Percentiles rank a stretch among this genome's conserved stretches.
Conservation (phyloP, 2,329 filamentous ascomycete species). For the Fusarium sp. region DNA sequence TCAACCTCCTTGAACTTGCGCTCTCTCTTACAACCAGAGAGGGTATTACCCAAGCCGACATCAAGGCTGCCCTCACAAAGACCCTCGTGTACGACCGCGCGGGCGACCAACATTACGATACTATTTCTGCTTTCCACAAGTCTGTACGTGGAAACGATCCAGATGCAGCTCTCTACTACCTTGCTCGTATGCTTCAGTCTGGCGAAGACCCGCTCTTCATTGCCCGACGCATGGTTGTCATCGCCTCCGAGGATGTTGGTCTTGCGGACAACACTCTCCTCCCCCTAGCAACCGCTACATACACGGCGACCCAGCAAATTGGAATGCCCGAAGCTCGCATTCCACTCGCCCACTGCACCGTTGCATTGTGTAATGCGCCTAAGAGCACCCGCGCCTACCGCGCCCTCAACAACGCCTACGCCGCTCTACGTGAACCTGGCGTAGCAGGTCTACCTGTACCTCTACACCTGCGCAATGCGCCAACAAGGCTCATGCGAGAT, state of each 20-base stretch:
- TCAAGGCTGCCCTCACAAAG: constrained; percentile 88
- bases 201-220: constrained; percentile 95
- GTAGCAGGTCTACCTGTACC: constrained; percentile 86
- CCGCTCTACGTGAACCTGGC: constrained; percentile 84
- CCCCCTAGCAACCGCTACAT: constrained; percentile 85
- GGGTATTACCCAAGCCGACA: constrained; percentile 76
- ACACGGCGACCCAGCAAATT: constrained; percentile 90
- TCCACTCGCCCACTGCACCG: constrained; percentile 86
- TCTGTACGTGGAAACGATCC: constrained; percentile 88
- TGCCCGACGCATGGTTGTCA: constrained; percentile 91
- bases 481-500: constrained; percentile 92
- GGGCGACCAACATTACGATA: constrained; percentile 97
- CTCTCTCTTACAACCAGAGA: constrained; percentile 74
- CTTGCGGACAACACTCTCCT: constrained; percentile 89
- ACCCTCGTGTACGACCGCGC: constrained; percentile 95
- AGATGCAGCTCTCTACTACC: constrained; percentile 92
- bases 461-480: constrained; percentile 89
- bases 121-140: constrained; percentile 97
- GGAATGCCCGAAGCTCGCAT: constrained; percentile 96
- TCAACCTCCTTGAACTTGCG: constrained; percentile 92
- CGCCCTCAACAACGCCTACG: constrained; percentile 82
- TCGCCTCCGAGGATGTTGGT: constrained; percentile 94
- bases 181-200: constrained; percentile 94
- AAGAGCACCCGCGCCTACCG: constrained; percentile 92
- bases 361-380: constrained; percentile 82